Evolutionary conservation across 2,329 filamentous ascomycete species (phyloP), one percentile per base, ranked within the genome.

Genomic region (Epichloe elymi): DNA sequence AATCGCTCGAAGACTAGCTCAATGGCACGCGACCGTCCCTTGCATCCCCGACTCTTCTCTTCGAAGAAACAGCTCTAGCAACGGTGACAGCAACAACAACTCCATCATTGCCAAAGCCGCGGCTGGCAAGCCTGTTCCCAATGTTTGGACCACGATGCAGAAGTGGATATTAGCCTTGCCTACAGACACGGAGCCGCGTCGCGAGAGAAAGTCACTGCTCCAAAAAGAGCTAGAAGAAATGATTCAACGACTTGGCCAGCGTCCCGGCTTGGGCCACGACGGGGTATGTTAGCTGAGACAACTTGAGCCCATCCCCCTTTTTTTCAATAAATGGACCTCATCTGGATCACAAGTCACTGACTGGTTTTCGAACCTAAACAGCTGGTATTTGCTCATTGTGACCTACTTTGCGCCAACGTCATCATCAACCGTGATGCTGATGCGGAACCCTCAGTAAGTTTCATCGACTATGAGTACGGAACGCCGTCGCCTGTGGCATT

Each of bases 381-480:
- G 79, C 82, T 95, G 58, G 82, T 97, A 46, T 96, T 97, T 72
- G 86, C 87, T 56, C 91, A 97, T 69, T 95, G 90, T 74, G 93
- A 98, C 67, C 79, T 98, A 23, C 75, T 98, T n/a, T 88, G 86
- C 66, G 93, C 90, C 58, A 98, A 98, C 65, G 87, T 98, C 57
- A 97, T 98, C 61, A 80, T 96, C 57, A 75, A 88, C 57, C 63
- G 61, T 43, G 58, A 67, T 33, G 61, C 59, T 26, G 60, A 65
- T 14, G 62, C 69, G 33, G 65, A 58, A 49, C 58, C 66, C 36
- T 64, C 73, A 23, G 72, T 77, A 46, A 74, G 79, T 63, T 97
- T 98, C 69, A 98, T 98, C 66, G 93, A 98, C 70, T 98, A 97
- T 72, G 93, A 98, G 68, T 98, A 98, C 68, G 89, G 90, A 14